Conservation (phyloP, 1,284 basidiomycete species). For the Macrocystidia cucumis region DNA sequence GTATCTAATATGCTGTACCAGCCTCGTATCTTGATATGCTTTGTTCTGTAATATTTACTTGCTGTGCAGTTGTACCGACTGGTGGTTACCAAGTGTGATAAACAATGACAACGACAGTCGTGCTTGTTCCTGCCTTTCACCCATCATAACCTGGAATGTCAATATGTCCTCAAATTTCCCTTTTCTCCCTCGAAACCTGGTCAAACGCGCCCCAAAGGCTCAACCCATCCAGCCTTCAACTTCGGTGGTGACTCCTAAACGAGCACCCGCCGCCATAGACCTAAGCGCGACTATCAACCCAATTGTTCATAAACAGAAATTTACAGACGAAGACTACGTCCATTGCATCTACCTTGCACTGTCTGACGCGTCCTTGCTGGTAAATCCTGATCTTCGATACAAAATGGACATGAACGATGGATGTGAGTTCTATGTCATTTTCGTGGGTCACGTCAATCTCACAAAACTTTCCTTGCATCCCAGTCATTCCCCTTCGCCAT, state of each 20-base stretch:
- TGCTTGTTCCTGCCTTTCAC: too few relatives aligned
- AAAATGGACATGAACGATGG: conserved; percentile 36
- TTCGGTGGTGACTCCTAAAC: neutral
- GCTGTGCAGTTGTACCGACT: too few relatives aligned
- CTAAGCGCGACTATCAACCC: neutral
- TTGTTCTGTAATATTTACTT: too few relatives aligned
- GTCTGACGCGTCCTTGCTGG: conserved; percentile 61
- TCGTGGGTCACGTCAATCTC: neutral
- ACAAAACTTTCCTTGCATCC: conserved; percentile 9
- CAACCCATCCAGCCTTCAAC: neutral
- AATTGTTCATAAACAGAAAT: conserved; percentile 8
- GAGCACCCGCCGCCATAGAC: too few relatives aligned
- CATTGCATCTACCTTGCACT: conserved; percentile 46
- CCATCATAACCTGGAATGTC: too few relatives aligned
- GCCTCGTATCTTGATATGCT: too few relatives aligned
- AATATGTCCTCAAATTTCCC: conserved; percentile 13
- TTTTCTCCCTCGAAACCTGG: conserved; percentile 11
- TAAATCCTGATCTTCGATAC: conserved; percentile 41
- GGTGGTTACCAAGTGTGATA: too few relatives aligned
- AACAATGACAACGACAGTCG: too few relatives aligned
- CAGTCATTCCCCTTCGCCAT: conserved; percentile 55
- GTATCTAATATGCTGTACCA: too few relatives aligned
- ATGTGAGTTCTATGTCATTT: conserved; percentile 33
- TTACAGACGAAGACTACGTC: conserved; percentile 35
- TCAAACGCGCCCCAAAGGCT: neutral